Evolutionary conservation across 2,329 filamentous ascomycete species (phyloP).

Genomic region (Didymellaceae sp.): DNA sequence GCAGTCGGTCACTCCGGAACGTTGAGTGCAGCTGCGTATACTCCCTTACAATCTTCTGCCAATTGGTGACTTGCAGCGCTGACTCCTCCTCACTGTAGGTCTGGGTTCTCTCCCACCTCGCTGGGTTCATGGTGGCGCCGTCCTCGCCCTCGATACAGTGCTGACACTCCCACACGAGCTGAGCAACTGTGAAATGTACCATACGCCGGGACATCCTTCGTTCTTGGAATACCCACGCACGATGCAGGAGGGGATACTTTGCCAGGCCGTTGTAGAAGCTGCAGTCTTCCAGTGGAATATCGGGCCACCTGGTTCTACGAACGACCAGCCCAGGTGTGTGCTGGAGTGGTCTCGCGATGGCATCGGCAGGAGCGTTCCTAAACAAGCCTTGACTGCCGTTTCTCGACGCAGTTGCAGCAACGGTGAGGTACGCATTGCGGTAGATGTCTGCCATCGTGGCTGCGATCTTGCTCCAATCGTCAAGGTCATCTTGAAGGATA

Average conservation of each 20-base stretch:
- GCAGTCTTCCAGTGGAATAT: background rate
- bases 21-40: too few relatives aligned
- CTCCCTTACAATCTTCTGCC: too few relatives aligned
- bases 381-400: background rate
- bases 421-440: background rate
- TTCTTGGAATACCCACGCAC: background rate
- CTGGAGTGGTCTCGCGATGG: background rate
- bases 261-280: background rate
- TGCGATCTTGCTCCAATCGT: background rate
- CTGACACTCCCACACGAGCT: background rate
- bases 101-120: too few relatives aligned
- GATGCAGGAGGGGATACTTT: background rate
- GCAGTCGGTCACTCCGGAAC: too few relatives aligned
- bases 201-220: background rate
- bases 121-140: background rate
- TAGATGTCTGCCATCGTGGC: background rate
- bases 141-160: background rate
- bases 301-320: background rate
- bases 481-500: background rate
- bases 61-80: too few relatives aligned
- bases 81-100: too few relatives aligned
- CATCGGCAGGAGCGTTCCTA: background rate
- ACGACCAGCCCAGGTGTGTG: background rate
- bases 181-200: background rate
- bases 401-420: background rate